Conservation (phyloP, 371 early-diverging fungal genomes). For the Mucor circinelloides region DNA sequence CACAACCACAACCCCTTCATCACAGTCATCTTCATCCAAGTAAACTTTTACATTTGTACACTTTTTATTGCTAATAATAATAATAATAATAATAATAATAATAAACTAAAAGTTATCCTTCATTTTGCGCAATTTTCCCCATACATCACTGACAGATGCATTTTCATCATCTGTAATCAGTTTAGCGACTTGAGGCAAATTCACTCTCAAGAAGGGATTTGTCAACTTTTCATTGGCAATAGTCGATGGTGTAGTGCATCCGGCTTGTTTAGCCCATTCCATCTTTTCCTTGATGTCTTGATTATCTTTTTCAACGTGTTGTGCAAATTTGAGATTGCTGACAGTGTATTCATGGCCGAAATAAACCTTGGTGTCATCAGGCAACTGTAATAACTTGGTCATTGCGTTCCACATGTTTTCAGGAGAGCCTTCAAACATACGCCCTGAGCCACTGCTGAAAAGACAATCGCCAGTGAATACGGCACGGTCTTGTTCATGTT, state of each 20-base stretch:
- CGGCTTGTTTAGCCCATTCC: slow-evolving; percentile 49
- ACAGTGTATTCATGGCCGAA: slow-evolving; percentile 94
- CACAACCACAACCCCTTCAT: not conserved
- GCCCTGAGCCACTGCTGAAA: slow-evolving; percentile 77
- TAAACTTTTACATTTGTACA: not conserved
- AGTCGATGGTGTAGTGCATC: slow-evolving; percentile 79
- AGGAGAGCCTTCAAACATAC: slow-evolving; percentile 93
- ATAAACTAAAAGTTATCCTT: slow-evolving; percentile 43
- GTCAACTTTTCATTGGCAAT: slow-evolving; percentile 79
- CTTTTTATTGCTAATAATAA: not conserved
- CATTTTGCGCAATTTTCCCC: slow-evolving; percentile 44
- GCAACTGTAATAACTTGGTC: slow-evolving; percentile 66
- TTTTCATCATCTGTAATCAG: slow-evolving; percentile 1
- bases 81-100: slow-evolving; percentile 2
- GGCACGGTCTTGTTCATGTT: slow-evolving; percentile 21
- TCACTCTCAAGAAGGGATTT: slow-evolving; percentile 89
- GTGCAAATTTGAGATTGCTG: slow-evolving; percentile 61
- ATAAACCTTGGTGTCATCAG: slow-evolving; percentile 83
- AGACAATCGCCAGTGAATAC: slow-evolving; percentile 43
- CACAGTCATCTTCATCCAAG: not conserved
- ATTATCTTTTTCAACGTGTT: slow-evolving; percentile 44
- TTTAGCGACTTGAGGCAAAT: slow-evolving; percentile 22
- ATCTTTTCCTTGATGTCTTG: slow-evolving; percentile 53
- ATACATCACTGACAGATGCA: slow-evolving; percentile 28
- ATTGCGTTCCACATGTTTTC: slow-evolving; percentile 83